Percentiles rank a stretch among this genome's conserved stretches.
Evolutionary conservation across 768 basidiomycete species (phyloP).

Genomic region (Antrodiella citrinella): DNA sequence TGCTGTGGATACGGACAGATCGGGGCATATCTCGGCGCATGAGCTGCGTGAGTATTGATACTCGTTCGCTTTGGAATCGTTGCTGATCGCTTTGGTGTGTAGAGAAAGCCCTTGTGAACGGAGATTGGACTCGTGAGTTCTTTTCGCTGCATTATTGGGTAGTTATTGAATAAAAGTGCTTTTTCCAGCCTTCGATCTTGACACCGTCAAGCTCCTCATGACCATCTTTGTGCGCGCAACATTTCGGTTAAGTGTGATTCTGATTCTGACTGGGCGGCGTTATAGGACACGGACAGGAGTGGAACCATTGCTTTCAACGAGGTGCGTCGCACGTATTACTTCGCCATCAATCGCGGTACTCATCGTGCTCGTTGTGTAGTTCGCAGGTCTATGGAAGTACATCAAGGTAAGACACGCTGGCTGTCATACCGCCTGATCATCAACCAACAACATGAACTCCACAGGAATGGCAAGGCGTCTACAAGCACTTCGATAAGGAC

Average conservation of each 20-base stretch:
- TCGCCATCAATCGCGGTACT: not conserved
- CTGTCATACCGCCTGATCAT: no score
- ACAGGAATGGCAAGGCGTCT: slow-evolving; percentile 79
- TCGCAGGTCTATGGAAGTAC: slow-evolving; percentile 74
- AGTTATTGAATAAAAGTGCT: no score
- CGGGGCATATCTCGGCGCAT: slow-evolving; percentile 52
- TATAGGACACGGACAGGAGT: slow-evolving; percentile 59
- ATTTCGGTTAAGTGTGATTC: not conserved
- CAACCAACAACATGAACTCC: not conserved
- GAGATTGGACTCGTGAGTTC: slow-evolving; percentile 72
- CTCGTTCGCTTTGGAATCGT: slow-evolving; percentile 18
- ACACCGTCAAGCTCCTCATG: slow-evolving; percentile 83
- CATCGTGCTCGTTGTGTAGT: slow-evolving; percentile 28
- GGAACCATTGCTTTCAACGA: slow-evolving; percentile 79
- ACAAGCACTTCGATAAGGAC: slow-evolving; percentile 80
- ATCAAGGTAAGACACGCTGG: slow-evolving; percentile 45
- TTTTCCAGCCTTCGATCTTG: slow-evolving; percentile 65
- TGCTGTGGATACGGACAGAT: slow-evolving; percentile 62
- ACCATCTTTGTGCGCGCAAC: slow-evolving; percentile 66
- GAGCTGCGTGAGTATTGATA: slow-evolving; percentile 53
- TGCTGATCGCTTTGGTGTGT: not conserved
- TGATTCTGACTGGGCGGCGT: not conserved
- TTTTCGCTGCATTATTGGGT: no score
- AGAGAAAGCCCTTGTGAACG: slow-evolving; percentile 45
- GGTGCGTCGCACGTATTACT: slow-evolving; percentile 28